Evolutionary conservation across 441 rosid species (phyloP).

Genomic region (Populus tomentosa): DNA sequence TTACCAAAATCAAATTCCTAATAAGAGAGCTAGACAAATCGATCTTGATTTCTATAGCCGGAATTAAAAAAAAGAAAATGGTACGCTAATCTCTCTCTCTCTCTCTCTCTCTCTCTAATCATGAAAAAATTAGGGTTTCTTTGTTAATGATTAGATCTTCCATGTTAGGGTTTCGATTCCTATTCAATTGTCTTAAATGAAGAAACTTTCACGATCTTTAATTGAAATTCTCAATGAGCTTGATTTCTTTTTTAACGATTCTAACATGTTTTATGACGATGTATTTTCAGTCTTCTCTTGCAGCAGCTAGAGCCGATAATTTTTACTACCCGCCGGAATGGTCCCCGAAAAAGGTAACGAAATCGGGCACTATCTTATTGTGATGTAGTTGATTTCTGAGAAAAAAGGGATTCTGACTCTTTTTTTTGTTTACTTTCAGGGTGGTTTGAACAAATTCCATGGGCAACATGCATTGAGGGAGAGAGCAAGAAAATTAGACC

Average conservation of each 20-base stretch:
- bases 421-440: slow-evolving; percentile 32
- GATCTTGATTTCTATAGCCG: not conserved
- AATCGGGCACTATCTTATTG: not conserved
- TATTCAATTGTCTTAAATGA: not conserved
- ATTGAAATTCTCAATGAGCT: not conserved
- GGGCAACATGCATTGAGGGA: slow-evolving; percentile 95
- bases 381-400: not conserved
- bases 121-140: not conserved
- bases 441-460: slow-evolving; percentile 91
- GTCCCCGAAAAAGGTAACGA: slow-evolving; percentile 69
- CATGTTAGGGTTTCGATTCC: slow-evolving; percentile 3
- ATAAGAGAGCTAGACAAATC: not conserved
- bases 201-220: not conserved
- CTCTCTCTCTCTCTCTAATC: not conserved
- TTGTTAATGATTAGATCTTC: not conserved
- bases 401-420: slow-evolving; percentile 8
- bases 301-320: slow-evolving; percentile 97
- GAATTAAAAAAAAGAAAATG: slow-evolving; percentile 11
- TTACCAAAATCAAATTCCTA: not conserved
- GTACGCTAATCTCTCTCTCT: slow-evolving; percentile 4
- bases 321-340: slow-evolving; percentile 97
- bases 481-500: slow-evolving; percentile 84
- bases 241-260: not conserved
- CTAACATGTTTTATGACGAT: slow-evolving; percentile 8
- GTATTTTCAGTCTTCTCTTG: slow-evolving; percentile 78